Percentiles rank a stretch among this genome's conserved stretches.
phyloP scores from a whole-genome alignment of 306 rosid genomes.

The Inga laurina region DNA sequence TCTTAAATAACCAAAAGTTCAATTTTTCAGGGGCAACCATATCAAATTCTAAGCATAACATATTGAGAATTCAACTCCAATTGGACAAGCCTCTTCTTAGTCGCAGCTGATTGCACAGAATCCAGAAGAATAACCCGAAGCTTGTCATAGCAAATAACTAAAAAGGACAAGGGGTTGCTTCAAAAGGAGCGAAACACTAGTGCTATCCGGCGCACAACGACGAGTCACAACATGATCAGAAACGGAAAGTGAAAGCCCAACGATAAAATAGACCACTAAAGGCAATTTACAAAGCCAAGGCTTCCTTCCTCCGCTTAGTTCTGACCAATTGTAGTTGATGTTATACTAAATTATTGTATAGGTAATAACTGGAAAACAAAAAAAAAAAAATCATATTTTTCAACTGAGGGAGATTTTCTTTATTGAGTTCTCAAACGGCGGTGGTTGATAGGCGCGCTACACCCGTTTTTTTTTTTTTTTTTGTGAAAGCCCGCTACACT shows the following conservation, averaged over 20 bases:
- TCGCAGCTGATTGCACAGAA: conserved; percentile 40
- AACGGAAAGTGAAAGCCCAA: conserved; percentile 71
- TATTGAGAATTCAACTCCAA: conserved; percentile 50
- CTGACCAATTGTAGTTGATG: conserved; percentile 32
- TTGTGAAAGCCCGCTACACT: conserved; percentile 15
- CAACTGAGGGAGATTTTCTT: background rate
- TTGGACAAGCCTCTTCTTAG: conserved; percentile 33
- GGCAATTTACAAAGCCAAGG: conserved; percentile 44
- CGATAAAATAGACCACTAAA: conserved; percentile 66
- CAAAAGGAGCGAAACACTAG: conserved; percentile 50
- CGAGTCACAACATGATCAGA: conserved; percentile 51
- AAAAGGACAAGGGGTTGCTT: conserved; percentile 65
- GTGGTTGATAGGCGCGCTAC: conserved; percentile 33
- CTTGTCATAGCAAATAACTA: conserved; percentile 50
- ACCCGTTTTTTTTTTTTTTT: background rate
- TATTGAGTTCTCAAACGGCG: conserved; percentile 12
- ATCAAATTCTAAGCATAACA: conserved; percentile 37
- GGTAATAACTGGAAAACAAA: background rate
- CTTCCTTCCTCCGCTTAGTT: conserved; percentile 26
- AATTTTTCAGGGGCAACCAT: conserved; percentile 45
- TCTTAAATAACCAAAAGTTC: conserved; percentile 40
- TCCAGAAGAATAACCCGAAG: conserved; percentile 31
- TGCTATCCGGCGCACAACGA: conserved; percentile 33
- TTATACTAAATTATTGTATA: background rate
- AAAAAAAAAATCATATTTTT: background rate